Evolutionary conservation across 2,329 filamentous ascomycete species (phyloP), one percentile per base, ranked within the genome.

Genomic region (Ophiognomonia clavigignenti-juglandacearum): DNA sequence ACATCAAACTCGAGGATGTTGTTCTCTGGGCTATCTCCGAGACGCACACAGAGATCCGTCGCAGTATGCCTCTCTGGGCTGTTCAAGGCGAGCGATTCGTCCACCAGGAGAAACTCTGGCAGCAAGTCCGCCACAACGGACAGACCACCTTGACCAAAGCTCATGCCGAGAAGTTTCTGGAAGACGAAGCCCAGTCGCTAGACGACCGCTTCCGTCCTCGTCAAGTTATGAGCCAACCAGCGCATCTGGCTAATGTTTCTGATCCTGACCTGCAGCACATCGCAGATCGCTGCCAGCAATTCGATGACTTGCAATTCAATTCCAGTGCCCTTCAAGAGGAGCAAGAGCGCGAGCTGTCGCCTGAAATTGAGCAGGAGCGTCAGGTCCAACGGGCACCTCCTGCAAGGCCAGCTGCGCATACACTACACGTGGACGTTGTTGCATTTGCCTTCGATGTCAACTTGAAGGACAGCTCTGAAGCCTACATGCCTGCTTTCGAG

Each of bases 341-440:
- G 48, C 82, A 88, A 53, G 84, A 88, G 56, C 71, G 83, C 0
- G 84, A 88, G 52, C 65, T 88, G 0, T 70, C 78, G 0, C 80
- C 80, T 0, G 83, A 89, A 51, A 72, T 78, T 1, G 79, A 88
- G 53, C 63, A 74, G 23, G 79, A 88, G 55, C 65, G 72, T 1
- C 64, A 85, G 39, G 54, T 78, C 0, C 66, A 85, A 53, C 66
- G 65, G 2, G 76, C 80, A 0, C 56, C 59, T 0, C 48, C 60
- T 0, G 65, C 67, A 1, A 31, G 54, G 1, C 68, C 81, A 0
- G 56, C 52, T 0, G 1, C 7, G 0, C 77, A 84, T 37, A 2
- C 0, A 0, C 10, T 82, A 0, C 70, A 81, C 42, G 9, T 45
- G 0, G 63, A 74, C 27, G 43, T 86, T 0, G 4, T 18, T 0